Percentiles rank a stretch among this genome's conserved stretches.
These are phyloP conservation scores for Scytalidium lignicola DNA, from an alignment of 2,329 filamentous ascomycete genomes.

Conservation along the genomic window DNA sequence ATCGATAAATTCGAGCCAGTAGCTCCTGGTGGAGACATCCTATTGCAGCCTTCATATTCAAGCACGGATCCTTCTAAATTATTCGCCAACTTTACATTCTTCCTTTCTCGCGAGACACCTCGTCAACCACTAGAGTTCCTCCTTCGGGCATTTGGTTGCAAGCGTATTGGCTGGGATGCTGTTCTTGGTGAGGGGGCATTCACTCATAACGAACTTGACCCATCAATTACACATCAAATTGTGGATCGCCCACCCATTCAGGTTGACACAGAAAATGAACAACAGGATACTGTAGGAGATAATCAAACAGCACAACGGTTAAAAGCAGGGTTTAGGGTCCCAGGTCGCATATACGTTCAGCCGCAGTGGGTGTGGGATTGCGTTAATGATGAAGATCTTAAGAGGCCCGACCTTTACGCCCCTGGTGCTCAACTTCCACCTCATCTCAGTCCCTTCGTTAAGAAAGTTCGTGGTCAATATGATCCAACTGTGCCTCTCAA, in stretches of 20 bases:
- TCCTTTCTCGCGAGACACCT: slow-evolving; percentile 88
- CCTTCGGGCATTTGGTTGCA: slow-evolving; percentile 89
- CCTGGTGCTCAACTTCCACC: slow-evolving; percentile 87
- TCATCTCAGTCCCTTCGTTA: slow-evolving; percentile 94
- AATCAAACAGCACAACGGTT: slow-evolving; percentile 58
- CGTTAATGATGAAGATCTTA: slow-evolving; percentile 84
- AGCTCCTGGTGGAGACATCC: slow-evolving; percentile 76
- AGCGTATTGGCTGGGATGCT: slow-evolving; percentile 89
- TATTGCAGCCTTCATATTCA: slow-evolving; percentile 70
- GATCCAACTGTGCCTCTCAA: slow-evolving; percentile 83
- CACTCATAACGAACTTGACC: slow-evolving; percentile 82
- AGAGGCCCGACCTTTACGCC: slow-evolving; percentile 81
- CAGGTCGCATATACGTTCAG: slow-evolving; percentile 89
- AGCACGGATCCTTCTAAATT: slow-evolving; percentile 66
- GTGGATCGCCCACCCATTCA: slow-evolving; percentile 82
- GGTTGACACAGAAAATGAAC: slow-evolving; percentile 42
- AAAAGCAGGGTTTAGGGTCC: slow-evolving; percentile 65
- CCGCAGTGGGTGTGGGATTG: slow-evolving; percentile 99
- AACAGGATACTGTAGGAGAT: slow-evolving; percentile 47
- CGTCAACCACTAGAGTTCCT: slow-evolving; percentile 88
- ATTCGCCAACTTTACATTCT: slow-evolving; percentile 87
- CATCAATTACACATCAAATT: slow-evolving; percentile 91
- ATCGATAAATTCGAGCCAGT: slow-evolving; percentile 91
- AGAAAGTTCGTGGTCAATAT: slow-evolving; percentile 79
- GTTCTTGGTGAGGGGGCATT: slow-evolving; percentile 89